Conservation (phyloP, 176 grass and related monocot genomes). For the Oryza punctata region DNA sequence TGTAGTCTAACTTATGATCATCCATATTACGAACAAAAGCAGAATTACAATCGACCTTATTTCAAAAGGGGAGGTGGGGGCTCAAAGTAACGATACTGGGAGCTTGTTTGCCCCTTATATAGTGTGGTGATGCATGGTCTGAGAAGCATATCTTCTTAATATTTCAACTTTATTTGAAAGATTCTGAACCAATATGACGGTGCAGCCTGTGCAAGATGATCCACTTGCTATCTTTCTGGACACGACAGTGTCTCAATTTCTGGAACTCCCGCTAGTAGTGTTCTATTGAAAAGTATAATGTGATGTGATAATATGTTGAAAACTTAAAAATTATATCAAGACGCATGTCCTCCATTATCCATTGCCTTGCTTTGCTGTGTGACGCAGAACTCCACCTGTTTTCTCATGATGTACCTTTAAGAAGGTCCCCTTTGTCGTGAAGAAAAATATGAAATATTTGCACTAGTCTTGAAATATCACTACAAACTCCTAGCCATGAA, state of each 20-base stretch:
- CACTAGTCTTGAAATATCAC: constrained; percentile 22
- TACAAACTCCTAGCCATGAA: constrained; percentile 3
- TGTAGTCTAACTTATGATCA: constrained; percentile 52
- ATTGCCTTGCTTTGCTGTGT: constrained; percentile 38
- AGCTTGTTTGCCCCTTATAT: constrained; percentile 48
- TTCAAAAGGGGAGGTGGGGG: constrained; percentile 32
- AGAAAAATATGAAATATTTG: constrained; percentile 9
- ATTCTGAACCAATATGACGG: constrained; percentile 34
- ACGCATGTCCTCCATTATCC: constrained; percentile 26
- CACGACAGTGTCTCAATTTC: constrained; percentile 51
- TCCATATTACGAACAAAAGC: constrained; percentile 52
- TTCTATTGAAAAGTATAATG: constrained; percentile 47
- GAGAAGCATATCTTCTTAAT: constrained; percentile 43
- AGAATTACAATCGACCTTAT: constrained; percentile 24
- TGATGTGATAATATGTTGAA: constrained; percentile 25
- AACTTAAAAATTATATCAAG: constrained; percentile 34
- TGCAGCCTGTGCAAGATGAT: constrained; percentile 35
- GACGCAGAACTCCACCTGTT: constrained; percentile 37
- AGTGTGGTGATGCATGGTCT: constrained; percentile 40
- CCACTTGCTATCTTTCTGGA: constrained; percentile 46
- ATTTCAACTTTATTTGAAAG: constrained; percentile 34
- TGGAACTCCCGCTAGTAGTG: constrained; percentile 44
- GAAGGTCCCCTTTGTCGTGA: neutral
- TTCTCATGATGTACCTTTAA: constrained; percentile 42
- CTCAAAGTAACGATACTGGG: constrained; percentile 41